Base-by-base conservation (phyloP, 345 rosid species). In the Clarkia xantiana region DNA sequence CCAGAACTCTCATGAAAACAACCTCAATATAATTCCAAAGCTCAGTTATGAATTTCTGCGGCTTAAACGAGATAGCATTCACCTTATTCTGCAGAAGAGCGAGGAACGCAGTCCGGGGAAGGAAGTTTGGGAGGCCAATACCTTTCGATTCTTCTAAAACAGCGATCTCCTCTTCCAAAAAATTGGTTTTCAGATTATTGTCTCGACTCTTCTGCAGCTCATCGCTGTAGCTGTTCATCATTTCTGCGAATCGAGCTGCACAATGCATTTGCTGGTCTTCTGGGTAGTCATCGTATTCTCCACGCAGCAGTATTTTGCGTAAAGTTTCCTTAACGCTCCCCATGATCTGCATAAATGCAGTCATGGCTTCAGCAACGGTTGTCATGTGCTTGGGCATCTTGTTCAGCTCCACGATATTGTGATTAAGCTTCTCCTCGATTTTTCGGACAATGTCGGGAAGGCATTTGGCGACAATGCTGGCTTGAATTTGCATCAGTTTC, bases 221-320 rank as follows among this genome's bases (percentile, higher is more conserved):
- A 8, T 4, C 1, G 0, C 53, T 46, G 23, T 20, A 67, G 1
- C 40, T n/a, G 14, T 52, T 34, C 40, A 67, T 49, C 73, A 64
- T 72, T 34, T 67, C 70, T n/a, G 41, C 53, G 18, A 71, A 41
- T 9, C 62, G 62, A 9, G 70, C 67, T 4, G 67, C 11, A 19
- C 67, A 58, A 10, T 67, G 68, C 70, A 72, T 64, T 3, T 47
- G 2, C 1, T 47, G 14, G 8, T 76, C 75, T 3, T 75, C 64
- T 0, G 54, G 66, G 19, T 45, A 72, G n/a, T 77, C 81, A 0
- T 72, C 68, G 36, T 60, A 72, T 9, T 80, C 81, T 2, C 79
- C 71, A 45, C 68, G 61, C 14, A 74, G 11, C 6, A 80, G 58
- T 10, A 70, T 48, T 18, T 67, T 76, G 14, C 56, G 15, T 6